Evolutionary conservation across 1,139 yeast genomes (phyloP), one percentile per base, ranked within the genome.

Genomic region (Nematodospora anomalae): DNA sequence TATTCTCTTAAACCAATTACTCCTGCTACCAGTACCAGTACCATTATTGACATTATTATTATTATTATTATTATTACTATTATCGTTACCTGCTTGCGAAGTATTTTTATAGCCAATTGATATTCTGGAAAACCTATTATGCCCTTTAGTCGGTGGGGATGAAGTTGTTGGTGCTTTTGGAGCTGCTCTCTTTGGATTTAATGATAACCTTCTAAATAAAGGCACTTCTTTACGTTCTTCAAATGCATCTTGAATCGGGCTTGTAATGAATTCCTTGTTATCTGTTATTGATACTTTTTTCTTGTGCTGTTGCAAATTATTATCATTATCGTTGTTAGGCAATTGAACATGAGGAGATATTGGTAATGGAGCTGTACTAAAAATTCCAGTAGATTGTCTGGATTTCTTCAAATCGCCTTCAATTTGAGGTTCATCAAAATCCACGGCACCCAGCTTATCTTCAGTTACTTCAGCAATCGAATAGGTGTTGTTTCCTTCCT

Each of bases 191-290:
- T 65, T 67, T 2, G 79, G 76, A 34, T 60, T 64, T 47, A 70
- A 57, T 31, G 68, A 60, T 30, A 60, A 44, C 38, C 58, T 53
- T 39, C 64, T 57, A 42, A 63, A 51, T 4, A 64, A 44, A 4
- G 60, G 38, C 15, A 34, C 7, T 12, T 41, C 38, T 29, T 43
- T 37, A 20, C 40, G 30, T 10, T 31, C 32, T 7, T 30, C 38
- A 27, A 31, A 33, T 3, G 29, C 25, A 92, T 62, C 85, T 92
- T 57, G 83, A 78, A 52, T 32, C 2, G 40, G 43, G 25, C 37
- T 35, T 9, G 40, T 20, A 6, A 40, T 39, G n/a, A 40, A 23
- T 25, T 33, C 33, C n/a, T 36, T 28, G 18, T 35, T 27, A 12
- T 43, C 40, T 8, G 30, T 33, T 11, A 33, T 40, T 6, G 38